Evolutionary conservation across 208 protist species (phyloP).

Genomic region (Crithidia bombi): DNA sequence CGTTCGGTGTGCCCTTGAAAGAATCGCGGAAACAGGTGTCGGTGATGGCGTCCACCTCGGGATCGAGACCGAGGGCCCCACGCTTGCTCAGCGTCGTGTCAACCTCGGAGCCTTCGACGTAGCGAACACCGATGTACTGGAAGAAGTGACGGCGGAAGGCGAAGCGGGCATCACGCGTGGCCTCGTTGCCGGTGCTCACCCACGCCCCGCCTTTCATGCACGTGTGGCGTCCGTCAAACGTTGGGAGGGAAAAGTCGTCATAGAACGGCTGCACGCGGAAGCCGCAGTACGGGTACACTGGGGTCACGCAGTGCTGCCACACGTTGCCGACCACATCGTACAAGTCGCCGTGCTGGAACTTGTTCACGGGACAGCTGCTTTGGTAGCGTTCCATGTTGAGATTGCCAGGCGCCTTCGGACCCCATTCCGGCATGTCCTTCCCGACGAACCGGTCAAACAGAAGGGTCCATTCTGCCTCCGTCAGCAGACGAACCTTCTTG

Average conservation of each 20-base stretch:
- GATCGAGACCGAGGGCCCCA: constrained; percentile 66
- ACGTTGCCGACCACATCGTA: constrained; percentile 96
- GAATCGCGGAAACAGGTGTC: constrained; percentile 73
- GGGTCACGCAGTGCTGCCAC: constrained; percentile 95
- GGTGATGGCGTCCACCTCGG: constrained; percentile 79
- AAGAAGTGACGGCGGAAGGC: constrained; percentile 97
- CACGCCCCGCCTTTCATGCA: constrained; percentile 96
- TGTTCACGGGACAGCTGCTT: constrained; percentile 84
- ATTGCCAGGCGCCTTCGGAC: constrained; percentile 76
- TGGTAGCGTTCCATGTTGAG: constrained; percentile 88
- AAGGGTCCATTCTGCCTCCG: constrained; percentile 91
- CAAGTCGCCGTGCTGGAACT: constrained; percentile 80
- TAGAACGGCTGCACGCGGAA: constrained; percentile 95
- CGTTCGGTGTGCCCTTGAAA: constrained; percentile 70
- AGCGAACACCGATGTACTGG: constrained; percentile 94
- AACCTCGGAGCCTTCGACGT: constrained; percentile 80
- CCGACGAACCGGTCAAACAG: constrained; percentile 82
- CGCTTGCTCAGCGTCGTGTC: constrained; percentile 29
- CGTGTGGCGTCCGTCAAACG: constrained; percentile 94
- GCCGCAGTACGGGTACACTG: constrained; percentile 88
- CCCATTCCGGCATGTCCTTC: constrained; percentile 82
- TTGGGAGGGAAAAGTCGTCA: constrained; percentile 97
- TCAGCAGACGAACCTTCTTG: constrained; percentile 85
- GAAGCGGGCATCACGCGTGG: constrained; percentile 92
- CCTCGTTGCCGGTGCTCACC: constrained; percentile 95